A percentile compares a stretch with the other conserved stretches of the same genome.
phyloP scores from a whole-genome alignment of 2,329 filamentous ascomycete species.

The Pseudocercospora macadamiae region DNA sequence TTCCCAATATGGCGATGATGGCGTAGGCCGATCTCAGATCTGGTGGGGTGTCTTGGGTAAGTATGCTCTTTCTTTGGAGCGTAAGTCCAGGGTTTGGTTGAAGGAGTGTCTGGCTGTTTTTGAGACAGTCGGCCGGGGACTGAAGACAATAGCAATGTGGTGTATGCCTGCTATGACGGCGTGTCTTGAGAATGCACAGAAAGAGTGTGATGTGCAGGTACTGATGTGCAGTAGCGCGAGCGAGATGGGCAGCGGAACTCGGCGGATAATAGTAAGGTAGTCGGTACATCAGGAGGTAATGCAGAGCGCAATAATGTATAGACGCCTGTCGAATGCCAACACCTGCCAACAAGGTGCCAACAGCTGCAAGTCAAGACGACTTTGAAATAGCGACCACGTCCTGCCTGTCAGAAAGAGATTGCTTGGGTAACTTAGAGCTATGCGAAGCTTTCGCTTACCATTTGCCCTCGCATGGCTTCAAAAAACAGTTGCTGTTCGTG shows the following conservation, averaged over 20 bases:
- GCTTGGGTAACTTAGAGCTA: slow-evolving; percentile 8
- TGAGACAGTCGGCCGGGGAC: slow-evolving; percentile 6
- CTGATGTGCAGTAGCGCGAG: slow-evolving; percentile 1
- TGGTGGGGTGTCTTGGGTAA: background rate
- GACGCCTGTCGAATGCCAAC: slow-evolving; percentile 3
- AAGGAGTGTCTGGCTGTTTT: slow-evolving; percentile 8
- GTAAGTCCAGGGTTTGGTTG: slow-evolving; percentile 6
- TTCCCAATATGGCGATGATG: background rate
- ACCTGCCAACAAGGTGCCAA: slow-evolving; percentile 2
- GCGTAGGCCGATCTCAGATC: background rate
- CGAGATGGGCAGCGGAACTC: background rate
- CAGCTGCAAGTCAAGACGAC: slow-evolving; percentile 6
- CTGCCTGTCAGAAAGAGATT: slow-evolving; percentile 22
- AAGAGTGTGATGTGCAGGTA: background rate
- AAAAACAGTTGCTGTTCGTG: slow-evolving; percentile 9
- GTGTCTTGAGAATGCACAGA: background rate
- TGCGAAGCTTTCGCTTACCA: slow-evolving; percentile 9
- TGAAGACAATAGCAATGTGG: slow-evolving; percentile 5
- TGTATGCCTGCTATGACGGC: slow-evolving; percentile 1
- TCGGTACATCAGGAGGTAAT: slow-evolving; percentile 5
- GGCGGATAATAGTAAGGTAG: slow-evolving; percentile 7
- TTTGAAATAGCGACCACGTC: slow-evolving; percentile 15
- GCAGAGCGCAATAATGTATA: background rate
- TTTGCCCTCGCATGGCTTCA: slow-evolving; percentile 28
- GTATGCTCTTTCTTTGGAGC: background rate